Evolutionary conservation across 345 rosid genomes (phyloP), one percentile per base, ranked within the genome.

Genomic region (Acer campestre): DNA sequence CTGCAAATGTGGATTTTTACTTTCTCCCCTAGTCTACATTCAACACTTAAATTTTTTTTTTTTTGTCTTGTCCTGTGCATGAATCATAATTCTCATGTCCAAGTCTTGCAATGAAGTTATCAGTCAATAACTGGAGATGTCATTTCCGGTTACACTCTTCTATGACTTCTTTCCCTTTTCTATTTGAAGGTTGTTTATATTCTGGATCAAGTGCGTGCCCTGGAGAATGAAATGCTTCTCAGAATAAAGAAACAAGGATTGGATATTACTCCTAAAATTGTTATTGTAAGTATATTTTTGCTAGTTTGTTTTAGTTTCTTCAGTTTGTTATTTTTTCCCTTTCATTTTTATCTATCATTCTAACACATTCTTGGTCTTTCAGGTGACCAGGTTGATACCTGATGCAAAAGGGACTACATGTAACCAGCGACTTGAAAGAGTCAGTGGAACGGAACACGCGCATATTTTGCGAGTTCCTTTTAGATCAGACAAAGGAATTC

Each of bases 131-230:
- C 11, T 25, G 14, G 67, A 70, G 35, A 20, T 75, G 55, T 70
- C 38, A 64, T 59, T 59, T n/a, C 27, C 12, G 22, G 22, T 6
- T 59, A 1, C 27, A 16, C 17, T 65, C 58, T 61, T 71, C 56
- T 51, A 27, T 59, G 20, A 65, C 14, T n/a, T 67, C 59, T 11
- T 58, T 66, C 53, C 11, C 9, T 68, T 38, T 73, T 67, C 35
- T 38, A 61, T n/a, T 63, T 85, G 71, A 79, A 96, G 99, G 81
- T 96, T 85, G 99, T 96, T 63, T 96, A 96, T 81, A 96, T 96
- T 79, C 84, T 96, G 80, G 99, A 96, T 84, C 98, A 96, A 93
- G 99, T 96, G 23, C 98, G 98, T 46, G 99, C 99, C 42, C 75
- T 96, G 75, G 99, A 96, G 86, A 87, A 82, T 42, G 97, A 94